These are phyloP conservation scores for Lactarius trivialis DNA, from an alignment of 768 basidiomycete genomes.

Conservation along the genomic window DNA sequence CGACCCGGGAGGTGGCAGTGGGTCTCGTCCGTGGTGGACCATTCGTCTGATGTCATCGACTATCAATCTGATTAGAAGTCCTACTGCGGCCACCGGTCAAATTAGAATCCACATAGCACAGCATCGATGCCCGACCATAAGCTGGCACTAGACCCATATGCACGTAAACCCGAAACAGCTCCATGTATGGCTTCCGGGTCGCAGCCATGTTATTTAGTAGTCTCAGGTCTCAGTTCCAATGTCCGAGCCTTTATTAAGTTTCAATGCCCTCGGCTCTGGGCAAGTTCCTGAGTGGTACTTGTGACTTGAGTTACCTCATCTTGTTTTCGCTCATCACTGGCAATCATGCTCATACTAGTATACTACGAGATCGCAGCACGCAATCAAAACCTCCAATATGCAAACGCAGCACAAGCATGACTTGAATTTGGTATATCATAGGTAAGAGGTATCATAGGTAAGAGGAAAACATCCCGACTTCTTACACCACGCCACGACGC, in stretches of 20 bases:
- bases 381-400: background rate
- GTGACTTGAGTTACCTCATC: conserved; percentile 25
- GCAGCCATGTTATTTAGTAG: background rate
- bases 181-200: background rate
- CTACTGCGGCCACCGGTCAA: background rate
- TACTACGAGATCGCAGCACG: background rate
- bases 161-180: background rate
- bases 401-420: background rate
- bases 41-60: background rate
- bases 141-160: background rate
- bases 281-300: background rate
- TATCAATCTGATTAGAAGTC: too few species aligned
- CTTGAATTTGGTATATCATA: background rate
- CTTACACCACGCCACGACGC: background rate
- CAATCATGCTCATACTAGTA: too few species aligned
- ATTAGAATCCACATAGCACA: background rate
- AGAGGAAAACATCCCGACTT: background rate
- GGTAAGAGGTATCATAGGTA: background rate
- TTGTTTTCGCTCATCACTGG: too few species aligned
- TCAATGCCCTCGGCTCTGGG: background rate
- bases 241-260: background rate
- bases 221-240: background rate
- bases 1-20: background rate
- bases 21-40: background rate
- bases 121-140: background rate